These are phyloP conservation scores for Arthrobotrys entomopaga DNA, from an alignment of 2,329 filamentous ascomycete species.

Conservation along the genomic window DNA sequence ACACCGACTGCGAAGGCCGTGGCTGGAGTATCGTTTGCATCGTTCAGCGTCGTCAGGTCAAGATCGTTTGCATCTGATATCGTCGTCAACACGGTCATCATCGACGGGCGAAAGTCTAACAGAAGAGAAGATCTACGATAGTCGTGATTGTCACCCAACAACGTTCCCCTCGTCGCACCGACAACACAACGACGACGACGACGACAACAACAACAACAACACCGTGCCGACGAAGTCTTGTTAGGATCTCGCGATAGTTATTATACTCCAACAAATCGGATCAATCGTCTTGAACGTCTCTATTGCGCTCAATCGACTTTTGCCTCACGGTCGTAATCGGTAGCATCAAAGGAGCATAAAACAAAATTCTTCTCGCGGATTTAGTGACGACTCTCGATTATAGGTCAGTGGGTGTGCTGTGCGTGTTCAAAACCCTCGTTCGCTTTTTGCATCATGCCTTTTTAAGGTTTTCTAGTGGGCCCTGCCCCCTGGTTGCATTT, in stretches of 20 bases:
- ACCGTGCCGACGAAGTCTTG: no score
- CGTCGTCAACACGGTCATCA: neutral
- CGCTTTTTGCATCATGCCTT: conserved; percentile 15
- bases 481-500: conserved; percentile 27
- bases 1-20: no score
- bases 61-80: no score
- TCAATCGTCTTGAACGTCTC: neutral
- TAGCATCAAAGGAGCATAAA: no score
- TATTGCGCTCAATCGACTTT: no score
- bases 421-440: neutral
- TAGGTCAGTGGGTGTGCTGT: conserved; percentile 3
- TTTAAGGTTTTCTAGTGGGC: conserved; percentile 22
- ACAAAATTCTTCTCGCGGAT: neutral
- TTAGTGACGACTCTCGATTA: no score
- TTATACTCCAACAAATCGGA: conserved; percentile 1
- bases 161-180: conserved; percentile 43
- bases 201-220: no score
- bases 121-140: conserved; percentile 17
- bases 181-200: conserved; percentile 32
- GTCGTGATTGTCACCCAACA: conserved; percentile 31
- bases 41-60: no score
- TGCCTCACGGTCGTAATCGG: no score
- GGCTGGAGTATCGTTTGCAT: no score
- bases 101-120: neutral
- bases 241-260: no score